Conservation (phyloP, 495 filamentous ascomycete species). For the Daldinia concentrica region DNA sequence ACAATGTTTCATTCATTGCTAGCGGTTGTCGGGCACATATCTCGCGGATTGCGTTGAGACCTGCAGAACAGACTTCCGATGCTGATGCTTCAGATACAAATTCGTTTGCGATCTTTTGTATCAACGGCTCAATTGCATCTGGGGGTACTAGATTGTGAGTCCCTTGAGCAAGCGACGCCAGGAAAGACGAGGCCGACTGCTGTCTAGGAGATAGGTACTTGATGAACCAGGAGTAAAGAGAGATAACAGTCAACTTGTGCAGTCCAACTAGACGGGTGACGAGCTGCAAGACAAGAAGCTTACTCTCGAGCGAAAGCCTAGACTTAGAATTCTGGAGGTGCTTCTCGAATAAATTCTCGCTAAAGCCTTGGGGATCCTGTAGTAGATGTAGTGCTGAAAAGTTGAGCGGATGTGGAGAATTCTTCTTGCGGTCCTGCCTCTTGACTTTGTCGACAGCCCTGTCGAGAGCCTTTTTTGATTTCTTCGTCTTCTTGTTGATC, state of each 20-base stretch:
- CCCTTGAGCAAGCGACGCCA: conserved; percentile 90
- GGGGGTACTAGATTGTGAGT: conserved; percentile 92
- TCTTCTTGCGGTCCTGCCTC: conserved; percentile 87
- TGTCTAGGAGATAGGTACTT: conserved; percentile 87
- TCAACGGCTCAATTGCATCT: conserved; percentile 87
- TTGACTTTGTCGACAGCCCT: conserved; percentile 79
- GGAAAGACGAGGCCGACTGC: conserved; percentile 90
- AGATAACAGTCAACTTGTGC: conserved; percentile 76
- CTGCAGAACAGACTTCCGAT: conserved; percentile 88
- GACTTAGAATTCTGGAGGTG: conserved; percentile 88
- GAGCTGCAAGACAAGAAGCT: conserved; percentile 85
- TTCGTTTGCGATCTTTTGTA: conserved; percentile 96
- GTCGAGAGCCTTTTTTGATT: conserved; percentile 79
- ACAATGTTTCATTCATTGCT: conserved; percentile 91
- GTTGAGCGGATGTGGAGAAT: conserved; percentile 84
- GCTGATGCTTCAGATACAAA: conserved; percentile 97
- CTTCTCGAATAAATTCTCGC: conserved; percentile 87
- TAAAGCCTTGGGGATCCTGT: conserved; percentile 94
- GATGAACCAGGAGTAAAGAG: conserved; percentile 81
- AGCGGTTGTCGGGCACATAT: conserved; percentile 91
- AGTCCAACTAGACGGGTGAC: conserved; percentile 90
- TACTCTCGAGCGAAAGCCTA: conserved; percentile 89
- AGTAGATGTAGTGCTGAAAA: conserved; percentile 96
- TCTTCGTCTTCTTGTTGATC: conserved; percentile 96
- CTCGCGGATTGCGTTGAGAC: conserved; percentile 93